These are phyloP conservation scores for Olyra latifolia DNA, from an alignment of 176 grass and related monocot genomes.

Conservation along the genomic window DNA sequence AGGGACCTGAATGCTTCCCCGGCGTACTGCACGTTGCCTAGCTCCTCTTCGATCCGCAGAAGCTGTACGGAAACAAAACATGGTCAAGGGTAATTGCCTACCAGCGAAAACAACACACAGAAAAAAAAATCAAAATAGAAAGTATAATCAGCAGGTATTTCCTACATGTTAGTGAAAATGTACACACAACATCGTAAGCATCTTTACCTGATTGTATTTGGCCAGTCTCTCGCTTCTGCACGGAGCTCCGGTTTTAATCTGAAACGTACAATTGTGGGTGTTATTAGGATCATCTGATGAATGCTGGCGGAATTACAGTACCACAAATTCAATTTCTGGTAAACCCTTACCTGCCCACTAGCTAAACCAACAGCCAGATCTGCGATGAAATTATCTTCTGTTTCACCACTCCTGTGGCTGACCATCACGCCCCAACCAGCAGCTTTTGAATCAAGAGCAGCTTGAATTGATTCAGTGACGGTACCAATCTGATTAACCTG, in stretches of 20 bases:
- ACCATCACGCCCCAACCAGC: slow-evolving; percentile 99
- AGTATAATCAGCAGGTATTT: neutral
- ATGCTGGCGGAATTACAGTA: neutral
- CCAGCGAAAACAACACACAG: neutral
- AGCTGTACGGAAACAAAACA: slow-evolving; percentile 44
- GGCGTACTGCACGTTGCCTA: slow-evolving; percentile 77
- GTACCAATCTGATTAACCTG: slow-evolving; percentile 97
- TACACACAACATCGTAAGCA: neutral
- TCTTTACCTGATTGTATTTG: slow-evolving; percentile 90
- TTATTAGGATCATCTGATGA: slow-evolving; percentile 2
- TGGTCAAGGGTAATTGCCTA: neutral
- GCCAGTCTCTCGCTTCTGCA: slow-evolving; percentile 90
- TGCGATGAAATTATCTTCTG: slow-evolving; percentile 95
- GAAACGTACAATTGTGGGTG: slow-evolving; percentile 13
- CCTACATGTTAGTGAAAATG: neutral
- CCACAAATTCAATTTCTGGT: neutral
- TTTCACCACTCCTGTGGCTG: slow-evolving; percentile 97
- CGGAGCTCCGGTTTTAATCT: slow-evolving; percentile 98
- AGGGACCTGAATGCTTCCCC: slow-evolving; percentile 88
- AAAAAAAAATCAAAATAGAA: neutral
- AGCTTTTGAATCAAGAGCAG: slow-evolving; percentile 86
- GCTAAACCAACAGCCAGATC: slow-evolving; percentile 92
- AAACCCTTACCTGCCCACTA: slow-evolving; percentile 77
- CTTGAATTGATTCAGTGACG: slow-evolving; percentile 87
- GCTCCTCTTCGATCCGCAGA: slow-evolving; percentile 89